Base-by-base conservation (phyloP, 257 asterid genomes). In the Thymus quinquecostatus region DNA sequence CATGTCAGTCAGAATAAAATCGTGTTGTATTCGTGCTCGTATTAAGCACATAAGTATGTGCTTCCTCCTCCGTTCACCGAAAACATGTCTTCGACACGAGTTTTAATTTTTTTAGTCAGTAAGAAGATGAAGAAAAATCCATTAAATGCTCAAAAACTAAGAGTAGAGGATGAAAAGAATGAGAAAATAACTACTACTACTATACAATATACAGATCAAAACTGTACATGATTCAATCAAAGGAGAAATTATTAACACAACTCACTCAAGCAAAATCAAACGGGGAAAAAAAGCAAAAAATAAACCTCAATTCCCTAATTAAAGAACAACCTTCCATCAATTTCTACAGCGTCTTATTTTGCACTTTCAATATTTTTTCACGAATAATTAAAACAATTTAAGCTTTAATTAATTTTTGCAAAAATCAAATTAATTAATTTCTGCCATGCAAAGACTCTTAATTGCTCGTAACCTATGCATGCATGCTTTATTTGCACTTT, bases 311-410 rank as follows among this genome's bases (percentile, higher is more conserved):
- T 21, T 21, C 21, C 21, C 21, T 21, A 21, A 21, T 21, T 21
- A 21, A 21, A 21, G 21, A 21, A 21, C 21, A 66, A 44, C 9
- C 49, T 12, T 33, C 11, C 43, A 59, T 65, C 43, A 55, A 33
- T 64, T 56, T 47, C 64, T 51, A 34, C 50, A 62, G 10, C 49
- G 14, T 21, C 60, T 75, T 74, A 77, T 77, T 21, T 77, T 70
- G 75, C 80, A 55, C 33, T 48, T 12, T 72, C 48, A 36, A 36
- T 10, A 29, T 60, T 21, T 21, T 21, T 21, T 21, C 21, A 21
- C 21, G 21, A 21, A 21, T 36, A 64, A 10, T 48, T 34, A 10
- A 67, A 53, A 34, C 30, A 60, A 43, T 36, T 21, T 2, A 45
- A 28, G 11, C 8, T 40, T 21, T 21, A 21, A 21, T 21, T 21